Conservation (phyloP, 139 green algal genomes). For the Chlamydomonas eustigma region DNA sequence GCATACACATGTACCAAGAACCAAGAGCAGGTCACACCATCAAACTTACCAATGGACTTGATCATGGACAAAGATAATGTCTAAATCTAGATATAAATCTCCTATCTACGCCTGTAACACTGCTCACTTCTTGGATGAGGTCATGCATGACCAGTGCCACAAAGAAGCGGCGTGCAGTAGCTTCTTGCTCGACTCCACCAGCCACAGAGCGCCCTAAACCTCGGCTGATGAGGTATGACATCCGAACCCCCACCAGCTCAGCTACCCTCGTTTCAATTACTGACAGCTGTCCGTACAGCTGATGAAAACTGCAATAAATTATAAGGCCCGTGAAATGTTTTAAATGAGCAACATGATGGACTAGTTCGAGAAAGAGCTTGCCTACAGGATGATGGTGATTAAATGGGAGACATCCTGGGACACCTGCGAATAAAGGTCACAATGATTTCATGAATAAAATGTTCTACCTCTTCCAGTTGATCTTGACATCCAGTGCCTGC, state of each 20-base stretch:
- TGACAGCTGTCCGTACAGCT: constrained; percentile 20
- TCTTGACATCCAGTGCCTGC: constrained; percentile 38
- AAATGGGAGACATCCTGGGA: no score
- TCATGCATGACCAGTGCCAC: constrained; percentile 72
- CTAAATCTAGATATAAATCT: no score
- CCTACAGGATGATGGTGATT: no score
- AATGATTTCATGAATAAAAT: no score
- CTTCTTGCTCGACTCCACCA: background rate
- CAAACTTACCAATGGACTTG: no score
- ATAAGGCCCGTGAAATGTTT: no score
- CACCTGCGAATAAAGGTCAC: no score
- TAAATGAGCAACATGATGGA: no score
- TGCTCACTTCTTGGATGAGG: constrained; percentile 59
- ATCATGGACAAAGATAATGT: background rate
- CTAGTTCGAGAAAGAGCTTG: no score
- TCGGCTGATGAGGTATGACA: constrained; percentile 36
- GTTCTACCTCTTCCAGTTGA: constrained; percentile 11
- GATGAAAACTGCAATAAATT: constrained; percentile 23
- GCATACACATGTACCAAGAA: no score
- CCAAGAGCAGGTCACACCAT: no score
- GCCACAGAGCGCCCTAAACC: background rate
- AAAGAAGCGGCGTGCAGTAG: constrained; percentile 45
- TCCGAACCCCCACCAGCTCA: constrained; percentile 47
- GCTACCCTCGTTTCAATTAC: constrained; percentile 30
- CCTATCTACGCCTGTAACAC: background rate